Evolutionary conservation across 1,284 basidiomycete species (phyloP), one percentile per base, ranked within the genome.

Genomic region (Melanopsichium pennsylvanicum): DNA sequence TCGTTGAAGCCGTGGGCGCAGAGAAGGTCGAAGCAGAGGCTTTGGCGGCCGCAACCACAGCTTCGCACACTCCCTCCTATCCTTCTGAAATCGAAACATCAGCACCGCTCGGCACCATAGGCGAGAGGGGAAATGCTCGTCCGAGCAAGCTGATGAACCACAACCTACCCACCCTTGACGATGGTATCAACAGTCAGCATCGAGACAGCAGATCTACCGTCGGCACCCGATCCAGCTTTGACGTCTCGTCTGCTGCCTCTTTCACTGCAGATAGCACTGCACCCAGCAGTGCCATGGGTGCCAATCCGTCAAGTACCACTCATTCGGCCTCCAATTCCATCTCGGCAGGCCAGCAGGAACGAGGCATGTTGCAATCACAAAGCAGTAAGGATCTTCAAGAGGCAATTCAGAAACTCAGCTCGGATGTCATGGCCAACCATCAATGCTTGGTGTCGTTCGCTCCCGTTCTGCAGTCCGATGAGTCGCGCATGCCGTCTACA

Each of bases 361-460:
- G 66, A 5, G 58, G 56, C 35, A 55, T 60, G 48, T 25, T 50
- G 13, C 57, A 63, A n/a, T 61, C 70, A 10, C 61, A 68, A 35
- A 71, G 70, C 51, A 51, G 43, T 44, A 66, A 61, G n/a, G 74
- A 78, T 32, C 55, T 75, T 5, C 54, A 47, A 23, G 67, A 76
- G 18, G 55, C 74, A 1, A 72, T 76, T 16, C 63, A 68, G 34
- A 60, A 60, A 33, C 72, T 79, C 34, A 70, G 66, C 42, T 45
- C 51, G 19, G 71, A 77, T 29, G 70, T 71, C 38, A 79, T 79
- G 77, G 51, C 55, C 32, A 61, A 50, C 7, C 74, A 78, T 38
- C 75, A 76, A n/a, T 77, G 74, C 37, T 56, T 75, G 3, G 70
- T 79, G 18, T 57, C 64, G 11, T 73, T 72, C 39, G 60, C 69